Evolutionary conservation across 345 rosid genomes (phyloP).

Genomic region (Luvunga scandens): DNA sequence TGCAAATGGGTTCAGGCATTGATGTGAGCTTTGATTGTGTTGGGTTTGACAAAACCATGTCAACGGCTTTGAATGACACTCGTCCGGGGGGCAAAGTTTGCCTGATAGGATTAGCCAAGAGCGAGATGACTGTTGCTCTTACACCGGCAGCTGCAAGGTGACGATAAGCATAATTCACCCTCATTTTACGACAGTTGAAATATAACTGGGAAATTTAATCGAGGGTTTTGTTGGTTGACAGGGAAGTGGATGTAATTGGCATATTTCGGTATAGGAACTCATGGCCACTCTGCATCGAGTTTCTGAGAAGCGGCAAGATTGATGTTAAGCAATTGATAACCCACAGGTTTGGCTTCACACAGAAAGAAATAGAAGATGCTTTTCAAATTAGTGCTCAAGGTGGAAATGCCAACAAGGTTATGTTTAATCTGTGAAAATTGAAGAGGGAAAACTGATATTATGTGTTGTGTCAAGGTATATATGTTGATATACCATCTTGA

Average conservation of each 20-base stretch:
- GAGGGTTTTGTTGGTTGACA: conserved; percentile 14
- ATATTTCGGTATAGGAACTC: conserved; percentile 62
- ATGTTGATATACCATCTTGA: neutral
- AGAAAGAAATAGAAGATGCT: conserved; percentile 53
- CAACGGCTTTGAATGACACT: conserved; percentile 52
- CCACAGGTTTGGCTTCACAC: conserved; percentile 62
- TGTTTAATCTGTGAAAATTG: conserved; percentile 47
- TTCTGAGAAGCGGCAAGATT: conserved; percentile 50
- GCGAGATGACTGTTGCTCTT: conserved; percentile 54
- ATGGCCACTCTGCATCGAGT: conserved; percentile 59
- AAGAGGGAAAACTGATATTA: neutral
- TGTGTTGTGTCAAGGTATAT: neutral
- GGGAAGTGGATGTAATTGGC: conserved; percentile 71
- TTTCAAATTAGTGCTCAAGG: conserved; percentile 67
- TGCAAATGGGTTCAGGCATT: conserved; percentile 38
- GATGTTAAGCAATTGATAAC: conserved; percentile 61
- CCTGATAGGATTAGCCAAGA: conserved; percentile 49
- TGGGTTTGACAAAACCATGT: conserved; percentile 58
- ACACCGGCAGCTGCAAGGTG: conserved; percentile 65
- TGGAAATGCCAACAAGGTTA: conserved; percentile 58
- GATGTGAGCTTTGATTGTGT: conserved; percentile 66
- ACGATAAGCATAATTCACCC: neutral
- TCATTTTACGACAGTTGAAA: neutral
- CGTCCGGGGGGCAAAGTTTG: conserved; percentile 65
- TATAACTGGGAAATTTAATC: neutral